These are phyloP conservation scores for Septoria linicola DNA, from an alignment of 2,329 filamentous ascomycete species.

Conservation along the genomic window DNA sequence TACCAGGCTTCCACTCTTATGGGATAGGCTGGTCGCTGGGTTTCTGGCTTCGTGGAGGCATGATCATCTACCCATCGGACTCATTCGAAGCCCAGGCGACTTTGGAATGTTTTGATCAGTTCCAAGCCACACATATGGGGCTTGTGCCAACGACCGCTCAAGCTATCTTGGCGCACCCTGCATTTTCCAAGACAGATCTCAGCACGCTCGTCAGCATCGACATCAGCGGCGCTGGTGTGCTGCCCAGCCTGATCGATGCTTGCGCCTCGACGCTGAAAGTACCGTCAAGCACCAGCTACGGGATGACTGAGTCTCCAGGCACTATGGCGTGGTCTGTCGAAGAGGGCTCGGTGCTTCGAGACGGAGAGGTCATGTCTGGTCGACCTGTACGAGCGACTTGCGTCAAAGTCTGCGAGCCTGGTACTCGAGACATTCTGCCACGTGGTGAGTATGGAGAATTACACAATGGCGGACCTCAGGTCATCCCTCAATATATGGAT, in stretches of 20 bases:
- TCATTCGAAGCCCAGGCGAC: conserved; percentile 37
- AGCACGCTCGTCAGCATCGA: conserved; percentile 36
- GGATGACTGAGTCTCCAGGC: conserved; percentile 50
- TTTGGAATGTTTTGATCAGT: conserved; percentile 37
- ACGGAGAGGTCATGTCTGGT: conserved; percentile 45
- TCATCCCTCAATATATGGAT: conserved; percentile 36
- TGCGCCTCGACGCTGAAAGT: conserved; percentile 33
- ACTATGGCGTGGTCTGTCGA: conserved; percentile 43
- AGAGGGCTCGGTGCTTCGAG: conserved; percentile 34
- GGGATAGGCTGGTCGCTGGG: conserved; percentile 35
- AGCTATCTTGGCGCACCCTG: conserved; percentile 35
- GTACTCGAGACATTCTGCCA: conserved; percentile 29
- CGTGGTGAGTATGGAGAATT: conserved; percentile 36
- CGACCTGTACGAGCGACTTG: conserved; percentile 44
- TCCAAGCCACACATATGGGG: conserved; percentile 37
- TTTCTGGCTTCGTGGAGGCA: conserved; percentile 33
- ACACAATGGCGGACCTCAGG: conserved; percentile 35
- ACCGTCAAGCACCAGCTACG: conserved; percentile 40
- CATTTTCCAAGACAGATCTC: conserved; percentile 32
- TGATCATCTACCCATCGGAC: conserved; percentile 34
- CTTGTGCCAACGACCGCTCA: conserved; percentile 39
- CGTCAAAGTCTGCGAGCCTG: conserved; percentile 36
- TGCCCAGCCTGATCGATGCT: conserved; percentile 34
- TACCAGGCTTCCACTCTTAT: conserved; percentile 37
- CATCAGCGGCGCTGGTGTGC: conserved; percentile 41